A percentile compares a stretch with the other conserved stretches of the same genome.
phyloP scores from a whole-genome alignment of 208 protist genomes.

The Trypanosoma avium region DNA sequence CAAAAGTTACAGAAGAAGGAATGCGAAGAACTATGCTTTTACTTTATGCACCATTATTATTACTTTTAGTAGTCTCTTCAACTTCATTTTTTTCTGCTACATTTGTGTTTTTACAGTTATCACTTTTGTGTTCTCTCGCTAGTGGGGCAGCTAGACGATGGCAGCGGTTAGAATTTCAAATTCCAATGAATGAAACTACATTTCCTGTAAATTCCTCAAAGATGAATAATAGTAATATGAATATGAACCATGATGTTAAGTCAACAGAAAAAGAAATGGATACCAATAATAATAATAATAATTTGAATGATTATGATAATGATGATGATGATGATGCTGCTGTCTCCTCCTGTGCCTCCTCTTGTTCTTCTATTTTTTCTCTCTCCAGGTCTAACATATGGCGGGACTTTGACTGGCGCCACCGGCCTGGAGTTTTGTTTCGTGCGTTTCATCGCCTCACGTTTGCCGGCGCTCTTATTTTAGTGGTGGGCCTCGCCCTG shows the following conservation, averaged over 20 bases:
- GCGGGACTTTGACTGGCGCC: too few relatives aligned
- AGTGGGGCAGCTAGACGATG: constrained; percentile 1
- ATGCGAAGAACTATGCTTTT: background rate
- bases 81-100: background rate
- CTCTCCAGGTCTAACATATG: too few relatives aligned
- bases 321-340: too few relatives aligned
- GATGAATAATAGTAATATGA: too few relatives aligned
- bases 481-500: constrained; percentile 9
- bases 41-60: background rate
- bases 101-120: constrained; percentile 10
- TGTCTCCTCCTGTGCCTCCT: too few relatives aligned
- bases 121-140: constrained; percentile 9
- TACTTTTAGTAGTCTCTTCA: background rate
- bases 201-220: too few relatives aligned
- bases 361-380: too few relatives aligned
- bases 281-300: too few relatives aligned
- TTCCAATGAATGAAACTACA: background rate
- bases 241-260: too few relatives aligned
- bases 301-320: too few relatives aligned
- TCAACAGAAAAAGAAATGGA: too few relatives aligned
- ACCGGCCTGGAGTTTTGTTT: constrained; percentile 14
- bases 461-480: background rate
- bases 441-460: constrained; percentile 20
- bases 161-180: background rate
- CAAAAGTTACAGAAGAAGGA: background rate